Conservation (phyloP, 305 asterid genomes). For the Solanum chacoense region DNA sequence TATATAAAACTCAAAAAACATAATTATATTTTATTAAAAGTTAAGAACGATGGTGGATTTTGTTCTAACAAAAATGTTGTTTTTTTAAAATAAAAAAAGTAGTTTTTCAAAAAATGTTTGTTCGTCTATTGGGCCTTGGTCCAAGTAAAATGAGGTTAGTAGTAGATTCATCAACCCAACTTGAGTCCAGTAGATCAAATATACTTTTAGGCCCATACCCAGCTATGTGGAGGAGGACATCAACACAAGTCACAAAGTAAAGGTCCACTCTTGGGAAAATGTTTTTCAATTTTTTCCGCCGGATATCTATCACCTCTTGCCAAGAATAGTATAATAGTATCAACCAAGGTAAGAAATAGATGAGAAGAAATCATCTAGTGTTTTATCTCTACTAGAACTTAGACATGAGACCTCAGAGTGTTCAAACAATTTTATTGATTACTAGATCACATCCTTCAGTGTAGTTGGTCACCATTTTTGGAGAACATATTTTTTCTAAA, state of each 20-base stretch:
- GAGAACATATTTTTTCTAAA: background rate
- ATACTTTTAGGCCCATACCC: background rate
- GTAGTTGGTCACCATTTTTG: background rate
- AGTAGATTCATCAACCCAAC: background rate
- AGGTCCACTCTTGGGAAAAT: background rate
- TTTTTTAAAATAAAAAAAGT: background rate
- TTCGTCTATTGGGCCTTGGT: background rate
- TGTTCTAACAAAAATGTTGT: background rate
- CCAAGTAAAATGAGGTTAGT: background rate
- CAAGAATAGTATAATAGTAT: background rate
- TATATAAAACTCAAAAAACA: background rate
- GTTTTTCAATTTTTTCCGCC: background rate
- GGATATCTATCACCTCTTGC: background rate
- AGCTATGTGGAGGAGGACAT: background rate
- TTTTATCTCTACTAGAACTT: background rate
- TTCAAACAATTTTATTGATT: background rate
- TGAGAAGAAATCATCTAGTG: background rate
- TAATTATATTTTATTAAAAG: background rate
- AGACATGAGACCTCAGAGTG: background rate
- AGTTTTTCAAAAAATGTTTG: background rate
- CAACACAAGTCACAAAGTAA: background rate
- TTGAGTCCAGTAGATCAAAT: background rate
- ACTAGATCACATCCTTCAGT: background rate
- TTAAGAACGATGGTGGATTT: background rate
- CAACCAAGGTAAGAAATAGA: background rate